Conservation (phyloP, 371 early-diverging fungal species). For the Lichtheimia ornata region DNA sequence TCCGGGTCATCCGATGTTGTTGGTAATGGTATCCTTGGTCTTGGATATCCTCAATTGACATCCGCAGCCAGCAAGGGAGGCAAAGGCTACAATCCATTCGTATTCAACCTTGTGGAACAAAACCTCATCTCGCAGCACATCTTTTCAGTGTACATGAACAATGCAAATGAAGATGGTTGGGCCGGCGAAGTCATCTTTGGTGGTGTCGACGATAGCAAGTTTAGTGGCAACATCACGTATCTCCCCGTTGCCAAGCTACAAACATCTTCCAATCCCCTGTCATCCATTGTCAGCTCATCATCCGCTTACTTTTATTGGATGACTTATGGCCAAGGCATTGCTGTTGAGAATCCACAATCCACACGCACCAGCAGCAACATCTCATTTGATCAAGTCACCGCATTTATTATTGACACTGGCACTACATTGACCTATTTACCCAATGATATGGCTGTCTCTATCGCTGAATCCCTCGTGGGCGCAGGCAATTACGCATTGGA, state of each 20-base stretch:
- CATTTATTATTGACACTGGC: conserved; percentile 44
- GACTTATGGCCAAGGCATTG: conserved; percentile 39
- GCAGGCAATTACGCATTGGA: conserved; percentile 18
- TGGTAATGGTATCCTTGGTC: conserved; percentile 44
- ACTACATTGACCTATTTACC: conserved; percentile 49
- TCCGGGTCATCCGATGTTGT: background rate
- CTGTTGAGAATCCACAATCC: conserved; percentile 15
- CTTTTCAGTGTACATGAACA: conserved; percentile 43
- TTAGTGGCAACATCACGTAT: conserved; percentile 52
- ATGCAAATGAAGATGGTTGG: conserved; percentile 24
- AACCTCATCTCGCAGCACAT: conserved; percentile 34
- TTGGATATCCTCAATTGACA: conserved; percentile 41
- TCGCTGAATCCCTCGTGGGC: conserved; percentile 24
- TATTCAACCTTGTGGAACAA: conserved; percentile 37
- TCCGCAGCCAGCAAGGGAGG: conserved; percentile 24
- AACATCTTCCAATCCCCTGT: conserved; percentile 6
- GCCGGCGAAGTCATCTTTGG: conserved; percentile 62
- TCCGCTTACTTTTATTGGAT: conserved; percentile 38
- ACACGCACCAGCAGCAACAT: conserved; percentile 7
- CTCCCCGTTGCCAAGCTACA: conserved; percentile 23
- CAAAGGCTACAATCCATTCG: conserved; percentile 34
- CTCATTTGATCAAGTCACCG: conserved; percentile 21
- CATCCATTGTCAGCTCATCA: background rate
- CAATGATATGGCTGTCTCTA: conserved; percentile 15
- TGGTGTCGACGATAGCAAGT: conserved; percentile 56